Base-by-base conservation (phyloP, 225 moss, liverwort and hornwort species). In the Thuidium tamariscinum region DNA sequence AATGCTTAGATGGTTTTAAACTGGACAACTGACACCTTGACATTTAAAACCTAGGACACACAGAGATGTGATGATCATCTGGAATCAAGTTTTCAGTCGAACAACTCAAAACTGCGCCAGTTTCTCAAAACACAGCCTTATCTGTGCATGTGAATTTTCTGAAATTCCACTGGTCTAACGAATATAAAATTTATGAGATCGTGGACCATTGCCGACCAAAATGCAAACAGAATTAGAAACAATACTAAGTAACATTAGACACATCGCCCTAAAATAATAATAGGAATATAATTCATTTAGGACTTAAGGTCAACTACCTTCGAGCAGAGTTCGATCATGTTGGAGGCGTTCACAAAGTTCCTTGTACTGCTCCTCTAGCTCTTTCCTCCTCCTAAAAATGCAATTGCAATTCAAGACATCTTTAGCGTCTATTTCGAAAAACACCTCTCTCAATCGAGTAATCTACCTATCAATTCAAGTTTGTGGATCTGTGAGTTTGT, bases 331-430 rank as follows among this genome's bases (percentile, higher is more conserved):
- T 88, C 77, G 87, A 36, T 97, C 93, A 51, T 92, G 90, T 79
- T 94, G 90, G 60, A 95, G 86, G 66, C 91, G 89, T 70, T 92
- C 91, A 67, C 89, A 90, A 70, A 89, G 89, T 30, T 86, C 93
- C 87, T 82, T 93, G 74, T 90, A 89, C 73, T 93, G 89, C 75
- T 89, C 93, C 83, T 96, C 95, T 48, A 96, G 83, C 84, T 95
- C 93, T 86, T 93, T 95, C 41, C 88, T 92, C 84, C 89, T 93
- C 88, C 97, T 91, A 81, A 66, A n/a, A 61, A 25, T 65, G 54
- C 22, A 77, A 71, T 36, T 19, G 11, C 14, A 71, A 68, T 36
- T 70, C 4, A 75, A 62, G 55, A 74, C 61, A 41, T 41, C 16
- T 55, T 87, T 39, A 59, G 23, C 41, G 18, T 36, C 39, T 27